These are phyloP conservation scores for Eimeria sp. DNA, from an alignment of 169 alveolate genomes.

Conservation along the genomic window DNA sequence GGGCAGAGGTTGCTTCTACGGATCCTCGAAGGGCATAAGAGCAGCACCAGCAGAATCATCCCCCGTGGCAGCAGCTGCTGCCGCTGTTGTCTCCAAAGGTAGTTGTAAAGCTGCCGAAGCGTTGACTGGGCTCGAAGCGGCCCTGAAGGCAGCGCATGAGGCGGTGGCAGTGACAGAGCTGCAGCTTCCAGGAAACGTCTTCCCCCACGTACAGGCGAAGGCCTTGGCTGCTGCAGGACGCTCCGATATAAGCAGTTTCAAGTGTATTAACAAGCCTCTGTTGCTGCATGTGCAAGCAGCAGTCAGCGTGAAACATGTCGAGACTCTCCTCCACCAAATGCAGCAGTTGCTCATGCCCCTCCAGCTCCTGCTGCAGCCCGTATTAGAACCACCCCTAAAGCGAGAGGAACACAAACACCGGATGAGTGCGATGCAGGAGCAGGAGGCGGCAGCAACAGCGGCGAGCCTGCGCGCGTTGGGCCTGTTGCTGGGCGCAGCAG, in stretches of 20 bases:
- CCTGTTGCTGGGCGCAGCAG: slow-evolving; percentile 17
- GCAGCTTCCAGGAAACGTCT: slow-evolving; percentile 24
- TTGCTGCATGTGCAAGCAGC: slow-evolving; percentile 41
- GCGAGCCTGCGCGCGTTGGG: slow-evolving; percentile 54
- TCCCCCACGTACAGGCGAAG: slow-evolving; percentile 10
- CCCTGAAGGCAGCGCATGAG: not conserved
- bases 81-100: not conserved
- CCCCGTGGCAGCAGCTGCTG: not conserved
- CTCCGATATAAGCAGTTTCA: not conserved
- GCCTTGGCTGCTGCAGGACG: not conserved
- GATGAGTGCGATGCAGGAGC: not conserved
- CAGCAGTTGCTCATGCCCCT: no score
- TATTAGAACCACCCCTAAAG: no score
- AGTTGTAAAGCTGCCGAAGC: not conserved
- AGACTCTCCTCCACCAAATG: not conserved
- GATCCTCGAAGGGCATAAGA: not conserved
- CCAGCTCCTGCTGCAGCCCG: no score
- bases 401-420: not conserved
- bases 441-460: not conserved
- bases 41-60: not conserved
- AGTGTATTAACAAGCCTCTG: not conserved
- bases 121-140: not conserved
- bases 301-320: not conserved
- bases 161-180: slow-evolving; percentile 19
- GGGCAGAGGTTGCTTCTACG: slow-evolving; percentile 20